Evolutionary conservation across 225 moss, liverwort and hornwort genomes (phyloP).

Genomic region (Neckera pumila): DNA sequence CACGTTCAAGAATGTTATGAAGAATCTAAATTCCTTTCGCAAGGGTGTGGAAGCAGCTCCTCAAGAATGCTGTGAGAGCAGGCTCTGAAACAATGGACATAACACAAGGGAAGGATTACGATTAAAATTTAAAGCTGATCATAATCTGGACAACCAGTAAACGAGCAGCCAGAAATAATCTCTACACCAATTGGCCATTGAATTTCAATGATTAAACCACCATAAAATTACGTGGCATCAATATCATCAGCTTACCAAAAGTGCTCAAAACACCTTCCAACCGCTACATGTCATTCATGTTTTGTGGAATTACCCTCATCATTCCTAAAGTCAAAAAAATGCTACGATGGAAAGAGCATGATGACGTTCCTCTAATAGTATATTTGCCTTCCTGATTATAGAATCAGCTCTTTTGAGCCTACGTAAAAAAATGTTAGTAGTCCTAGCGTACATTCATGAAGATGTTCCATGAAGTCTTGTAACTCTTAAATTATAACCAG

Average conservation of each 20-base stretch:
- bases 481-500: slow-evolving; percentile 2
- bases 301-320: background rate
- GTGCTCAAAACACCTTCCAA: background rate
- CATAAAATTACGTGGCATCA: background rate
- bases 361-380: background rate
- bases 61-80: background rate
- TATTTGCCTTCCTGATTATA: background rate
- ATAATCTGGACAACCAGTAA: background rate
- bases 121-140: background rate
- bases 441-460: background rate
- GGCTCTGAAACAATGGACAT: background rate
- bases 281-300: background rate
- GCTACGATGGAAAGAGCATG: background rate
- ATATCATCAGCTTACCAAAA: background rate
- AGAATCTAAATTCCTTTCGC: background rate
- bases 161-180: background rate
- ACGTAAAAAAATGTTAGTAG: background rate
- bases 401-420: background rate
- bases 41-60: background rate
- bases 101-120: background rate
- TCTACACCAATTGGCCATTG: background rate
- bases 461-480: background rate
- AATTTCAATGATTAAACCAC: background rate
- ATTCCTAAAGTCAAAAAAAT: background rate
- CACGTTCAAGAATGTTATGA: background rate